phyloP scores from a whole-genome alignment of 2,329 filamentous ascomycete species.

The Zasmidium citrigriseum region DNA sequence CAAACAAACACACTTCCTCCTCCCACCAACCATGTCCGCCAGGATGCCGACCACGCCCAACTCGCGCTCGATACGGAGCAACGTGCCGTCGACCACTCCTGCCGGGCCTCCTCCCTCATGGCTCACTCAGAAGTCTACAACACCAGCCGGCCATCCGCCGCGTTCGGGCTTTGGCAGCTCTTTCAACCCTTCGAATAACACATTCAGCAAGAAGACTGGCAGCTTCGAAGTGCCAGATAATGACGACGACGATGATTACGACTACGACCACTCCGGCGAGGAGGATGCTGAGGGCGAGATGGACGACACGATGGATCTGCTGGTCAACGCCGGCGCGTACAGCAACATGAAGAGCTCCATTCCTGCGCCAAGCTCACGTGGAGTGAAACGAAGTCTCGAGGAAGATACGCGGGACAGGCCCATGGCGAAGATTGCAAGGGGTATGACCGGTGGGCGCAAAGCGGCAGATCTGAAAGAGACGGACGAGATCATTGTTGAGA shows the following conservation, averaged over 20 bases:
- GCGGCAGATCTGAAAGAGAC: conserved; percentile 67
- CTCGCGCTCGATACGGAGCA: conserved; percentile 21
- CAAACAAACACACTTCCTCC: neutral
- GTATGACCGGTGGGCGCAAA: conserved; percentile 56
- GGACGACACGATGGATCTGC: conserved; percentile 25
- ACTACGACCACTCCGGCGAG: conserved; percentile 25
- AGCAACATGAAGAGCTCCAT: conserved; percentile 20
- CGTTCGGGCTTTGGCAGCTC: conserved; percentile 37
- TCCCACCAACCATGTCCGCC: neutral
- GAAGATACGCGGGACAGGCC: conserved; percentile 50
- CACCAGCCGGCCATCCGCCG: conserved; percentile 38
- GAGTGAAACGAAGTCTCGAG: conserved; percentile 42
- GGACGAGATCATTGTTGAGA: conserved; percentile 70
- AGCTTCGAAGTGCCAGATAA: conserved; percentile 37
- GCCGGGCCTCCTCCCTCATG: conserved; percentile 36
- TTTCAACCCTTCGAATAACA: conserved; percentile 29
- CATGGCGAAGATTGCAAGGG: conserved; percentile 71
- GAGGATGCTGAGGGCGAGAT: conserved; percentile 39
- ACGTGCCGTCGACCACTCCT: conserved; percentile 39
- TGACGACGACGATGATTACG: conserved; percentile 30
- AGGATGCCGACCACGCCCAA: conserved; percentile 31
- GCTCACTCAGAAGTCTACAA: conserved; percentile 35
- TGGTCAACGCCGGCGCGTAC: conserved; percentile 10
- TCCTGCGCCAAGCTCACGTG: conserved; percentile 28
- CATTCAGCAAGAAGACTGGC: conserved; percentile 28